Conservation (phyloP, 805 yeast species). For the Nakazawaea ishiwadae region DNA sequence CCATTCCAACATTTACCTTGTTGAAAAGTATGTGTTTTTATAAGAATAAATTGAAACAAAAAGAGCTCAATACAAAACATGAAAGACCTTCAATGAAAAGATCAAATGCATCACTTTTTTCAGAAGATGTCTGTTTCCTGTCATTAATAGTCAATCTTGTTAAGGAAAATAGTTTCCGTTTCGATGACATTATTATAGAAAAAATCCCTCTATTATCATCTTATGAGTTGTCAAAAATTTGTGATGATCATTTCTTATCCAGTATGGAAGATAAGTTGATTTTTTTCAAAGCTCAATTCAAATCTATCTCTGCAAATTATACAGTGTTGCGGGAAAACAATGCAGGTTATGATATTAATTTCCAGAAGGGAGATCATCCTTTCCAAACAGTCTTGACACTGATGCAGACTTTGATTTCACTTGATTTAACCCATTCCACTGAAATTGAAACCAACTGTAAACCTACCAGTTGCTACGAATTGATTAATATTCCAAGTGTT, state of each 20-base stretch:
- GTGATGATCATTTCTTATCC: slow-evolving; percentile 1
- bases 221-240: slow-evolving; percentile 11
- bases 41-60: not conserved
- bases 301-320: slow-evolving; percentile 16
- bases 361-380: slow-evolving; percentile 37
- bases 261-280: slow-evolving; percentile 11
- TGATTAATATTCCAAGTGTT: slow-evolving; percentile 28
- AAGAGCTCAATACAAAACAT: no score
- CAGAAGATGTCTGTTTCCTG: slow-evolving; percentile 12
- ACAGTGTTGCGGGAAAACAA: slow-evolving; percentile 18
- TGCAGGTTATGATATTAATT: slow-evolving; percentile 43
- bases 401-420: slow-evolving; percentile 28
- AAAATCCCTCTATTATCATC: slow-evolving; percentile 22
- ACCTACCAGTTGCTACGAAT: slow-evolving; percentile 23
- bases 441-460: slow-evolving; percentile 13
- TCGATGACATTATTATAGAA: slow-evolving; percentile 20
- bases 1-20: slow-evolving; percentile 17
- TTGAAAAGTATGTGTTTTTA: slow-evolving; percentile 2
- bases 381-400: slow-evolving; percentile 31
- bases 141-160: slow-evolving; percentile 19
- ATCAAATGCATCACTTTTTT: slow-evolving; percentile 2
- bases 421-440: slow-evolving; percentile 19
- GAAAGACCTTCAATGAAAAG: slow-evolving; percentile 1
- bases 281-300: slow-evolving; percentile 16
- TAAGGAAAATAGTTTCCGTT: slow-evolving; percentile 17